phyloP scores from a whole-genome alignment of 352 stramenopile genomes.

The Globisporangium alternatum region DNA sequence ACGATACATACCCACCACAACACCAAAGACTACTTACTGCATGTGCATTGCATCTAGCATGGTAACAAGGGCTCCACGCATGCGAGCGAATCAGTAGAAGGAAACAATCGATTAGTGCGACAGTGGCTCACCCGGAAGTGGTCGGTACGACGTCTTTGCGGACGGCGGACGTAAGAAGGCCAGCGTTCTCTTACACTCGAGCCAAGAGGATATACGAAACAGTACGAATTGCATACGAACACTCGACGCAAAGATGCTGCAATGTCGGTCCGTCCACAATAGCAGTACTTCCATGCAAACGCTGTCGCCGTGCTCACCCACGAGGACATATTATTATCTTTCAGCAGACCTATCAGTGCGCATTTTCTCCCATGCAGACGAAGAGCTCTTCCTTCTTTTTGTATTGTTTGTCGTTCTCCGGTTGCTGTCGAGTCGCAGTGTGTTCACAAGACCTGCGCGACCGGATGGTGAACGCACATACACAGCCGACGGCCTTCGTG shows the following conservation, averaged over 20 bases:
- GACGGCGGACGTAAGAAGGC: no score
- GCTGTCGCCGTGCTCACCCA: not conserved
- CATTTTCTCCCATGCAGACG: not conserved
- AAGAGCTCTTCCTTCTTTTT: not conserved
- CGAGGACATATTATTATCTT: constrained; percentile 3
- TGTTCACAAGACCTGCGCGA: no score
- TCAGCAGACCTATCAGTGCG: not conserved
- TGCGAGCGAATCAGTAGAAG: not conserved
- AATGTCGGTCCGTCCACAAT: no score
- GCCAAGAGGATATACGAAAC: no score
- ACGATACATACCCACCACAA: constrained; percentile 44
- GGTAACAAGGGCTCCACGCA: not conserved
- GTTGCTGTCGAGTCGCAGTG: not conserved
- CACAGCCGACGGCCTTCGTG: not conserved
- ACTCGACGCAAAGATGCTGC: no score
- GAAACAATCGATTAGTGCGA: no score
- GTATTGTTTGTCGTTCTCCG: not conserved
- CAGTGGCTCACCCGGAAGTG: no score
- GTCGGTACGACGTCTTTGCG: no score
- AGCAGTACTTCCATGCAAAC: no score
- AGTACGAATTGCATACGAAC: no score
- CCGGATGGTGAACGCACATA: not conserved
- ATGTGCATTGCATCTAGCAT: not conserved
- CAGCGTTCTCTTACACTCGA: no score
- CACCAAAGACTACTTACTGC: not conserved